A percentile compares a stretch with the other conserved stretches of the same genome.
Evolutionary conservation across 2,329 filamentous ascomycete genomes (phyloP).

Genomic region (Diplodia mutila): DNA sequence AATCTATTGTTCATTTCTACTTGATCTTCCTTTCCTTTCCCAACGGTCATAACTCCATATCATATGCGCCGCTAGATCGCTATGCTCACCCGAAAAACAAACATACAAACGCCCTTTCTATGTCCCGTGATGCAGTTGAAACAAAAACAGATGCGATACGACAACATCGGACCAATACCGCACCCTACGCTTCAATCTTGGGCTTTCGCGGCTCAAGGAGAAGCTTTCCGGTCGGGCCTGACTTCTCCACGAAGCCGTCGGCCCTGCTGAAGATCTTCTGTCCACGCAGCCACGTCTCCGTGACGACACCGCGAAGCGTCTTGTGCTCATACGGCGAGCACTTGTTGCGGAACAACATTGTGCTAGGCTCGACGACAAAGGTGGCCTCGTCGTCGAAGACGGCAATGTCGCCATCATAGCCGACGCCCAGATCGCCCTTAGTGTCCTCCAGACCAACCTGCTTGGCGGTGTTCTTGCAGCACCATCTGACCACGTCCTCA

Average conservation of each 20-base stretch:
- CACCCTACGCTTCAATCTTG: background rate
- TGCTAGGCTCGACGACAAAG: conserved; percentile 70
- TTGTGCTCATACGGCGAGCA: conserved; percentile 89
- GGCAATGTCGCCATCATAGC: conserved; percentile 88
- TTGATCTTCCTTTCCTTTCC: background rate
- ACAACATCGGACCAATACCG: background rate
- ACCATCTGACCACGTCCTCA: conserved; percentile 81
- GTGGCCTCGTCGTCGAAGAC: conserved; percentile 84
- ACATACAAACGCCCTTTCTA: background rate
- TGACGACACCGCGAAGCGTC: conserved; percentile 74
- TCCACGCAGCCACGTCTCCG: conserved; percentile 84
- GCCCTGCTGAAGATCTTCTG: conserved; percentile 72
- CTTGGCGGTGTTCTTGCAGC: conserved; percentile 80
- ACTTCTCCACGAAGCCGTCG: conserved; percentile 65
- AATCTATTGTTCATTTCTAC: background rate
- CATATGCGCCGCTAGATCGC: background rate
- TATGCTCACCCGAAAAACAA: background rate
- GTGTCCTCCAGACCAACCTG: conserved; percentile 82
- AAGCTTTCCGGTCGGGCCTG: conserved; percentile 53
- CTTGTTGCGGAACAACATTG: conserved; percentile 94
- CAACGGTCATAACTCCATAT: background rate
- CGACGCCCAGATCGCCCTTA: conserved; percentile 80
- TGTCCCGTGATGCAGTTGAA: background rate
- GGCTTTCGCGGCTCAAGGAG: conserved; percentile 54
- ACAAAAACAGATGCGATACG: background rate